These are phyloP conservation scores for Heliamphora pulchella DNA, from an alignment of 179 eudicot genomes.

Conservation along the genomic window DNA sequence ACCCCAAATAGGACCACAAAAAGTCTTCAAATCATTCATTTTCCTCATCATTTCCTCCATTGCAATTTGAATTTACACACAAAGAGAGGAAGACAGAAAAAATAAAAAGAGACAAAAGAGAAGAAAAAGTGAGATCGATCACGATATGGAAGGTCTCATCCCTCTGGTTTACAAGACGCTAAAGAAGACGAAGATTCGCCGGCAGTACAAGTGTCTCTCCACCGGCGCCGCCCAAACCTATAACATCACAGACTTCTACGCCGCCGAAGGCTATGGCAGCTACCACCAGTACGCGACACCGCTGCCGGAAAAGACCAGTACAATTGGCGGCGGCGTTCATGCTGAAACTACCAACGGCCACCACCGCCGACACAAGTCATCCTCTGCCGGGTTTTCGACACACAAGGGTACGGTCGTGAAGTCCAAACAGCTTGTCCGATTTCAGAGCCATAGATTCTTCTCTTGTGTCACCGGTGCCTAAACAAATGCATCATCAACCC, in stretches of 20 bases:
- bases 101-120: background rate
- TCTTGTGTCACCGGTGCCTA: constrained; percentile 14
- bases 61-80: too few species aligned
- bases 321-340: background rate
- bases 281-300: background rate
- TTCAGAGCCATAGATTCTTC: constrained; percentile 19
- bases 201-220: constrained; percentile 36
- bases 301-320: background rate
- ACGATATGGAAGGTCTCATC: constrained; percentile 50
- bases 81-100: background rate
- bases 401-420: background rate
- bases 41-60: too few species aligned
- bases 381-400: background rate
- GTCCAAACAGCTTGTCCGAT: constrained; percentile 17
- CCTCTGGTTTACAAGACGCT: constrained; percentile 39
- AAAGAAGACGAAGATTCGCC: constrained; percentile 33
- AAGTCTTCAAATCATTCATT: constrained; percentile 10
- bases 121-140: background rate
- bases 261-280: constrained; percentile 4
- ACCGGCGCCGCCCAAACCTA: constrained; percentile 19
- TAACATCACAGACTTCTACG: constrained; percentile 27
- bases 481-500: background rate
- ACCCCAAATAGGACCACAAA: background rate
- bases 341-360: background rate
- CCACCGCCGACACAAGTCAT: constrained; percentile 5